phyloP scores from a whole-genome alignment of 2,329 filamentous ascomycete genomes.

The Colletotrichum theobromicola region DNA sequence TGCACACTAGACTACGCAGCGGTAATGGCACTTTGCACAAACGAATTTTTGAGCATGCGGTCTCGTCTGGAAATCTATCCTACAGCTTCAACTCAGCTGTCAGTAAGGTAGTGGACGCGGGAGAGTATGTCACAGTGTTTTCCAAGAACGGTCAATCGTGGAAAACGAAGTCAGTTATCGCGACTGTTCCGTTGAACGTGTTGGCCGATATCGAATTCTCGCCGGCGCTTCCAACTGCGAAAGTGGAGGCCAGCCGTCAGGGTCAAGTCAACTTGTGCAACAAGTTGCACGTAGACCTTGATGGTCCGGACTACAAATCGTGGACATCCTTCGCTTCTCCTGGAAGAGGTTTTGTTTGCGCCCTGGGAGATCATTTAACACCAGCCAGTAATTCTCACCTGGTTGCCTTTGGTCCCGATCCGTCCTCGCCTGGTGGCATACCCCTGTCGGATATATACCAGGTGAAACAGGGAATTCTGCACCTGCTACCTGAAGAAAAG shows the following conservation, averaged over 20 bases:
- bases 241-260: not conserved
- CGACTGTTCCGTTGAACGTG: not conserved
- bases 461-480: not conserved
- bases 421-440: not conserved
- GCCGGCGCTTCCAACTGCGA: not conserved
- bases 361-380: not conserved
- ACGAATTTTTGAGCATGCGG: not conserved
- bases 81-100: not conserved
- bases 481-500: not conserved
- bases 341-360: not conserved
- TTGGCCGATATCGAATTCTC: not conserved
- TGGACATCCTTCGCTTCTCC: not conserved
- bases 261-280: not conserved
- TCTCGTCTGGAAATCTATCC: not conserved
- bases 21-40: slow-evolving; percentile 1
- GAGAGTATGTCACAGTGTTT: not conserved
- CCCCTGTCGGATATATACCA: not conserved
- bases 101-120: not conserved
- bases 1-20: slow-evolving; percentile 15
- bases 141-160: not conserved
- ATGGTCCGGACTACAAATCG: not conserved
- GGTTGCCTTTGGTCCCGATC: not conserved
- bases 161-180: not conserved
- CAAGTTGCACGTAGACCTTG: not conserved
- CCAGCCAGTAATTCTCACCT: not conserved